phyloP scores from a whole-genome alignment of 495 filamentous ascomycete genomes.

The Aspergillus cristatus region DNA sequence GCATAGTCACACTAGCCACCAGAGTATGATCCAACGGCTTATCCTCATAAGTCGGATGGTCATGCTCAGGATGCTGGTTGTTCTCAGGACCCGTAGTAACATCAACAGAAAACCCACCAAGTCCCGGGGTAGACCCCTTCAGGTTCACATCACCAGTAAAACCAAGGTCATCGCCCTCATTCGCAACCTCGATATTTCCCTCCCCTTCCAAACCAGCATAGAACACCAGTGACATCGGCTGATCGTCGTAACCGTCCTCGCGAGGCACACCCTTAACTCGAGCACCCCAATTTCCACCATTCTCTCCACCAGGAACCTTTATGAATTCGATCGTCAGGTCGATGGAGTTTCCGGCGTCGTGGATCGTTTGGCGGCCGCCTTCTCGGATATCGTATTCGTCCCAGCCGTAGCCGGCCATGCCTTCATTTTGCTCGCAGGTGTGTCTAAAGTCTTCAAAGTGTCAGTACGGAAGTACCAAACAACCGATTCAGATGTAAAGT shows the following conservation, averaged over 20 bases:
- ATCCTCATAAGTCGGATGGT: constrained; percentile 55
- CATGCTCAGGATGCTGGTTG: constrained; percentile 52
- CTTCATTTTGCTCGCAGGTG: constrained; percentile 92
- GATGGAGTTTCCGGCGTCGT: constrained; percentile 76
- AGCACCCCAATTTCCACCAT: constrained; percentile 89
- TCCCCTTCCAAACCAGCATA: constrained; percentile 73
- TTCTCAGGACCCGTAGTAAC: constrained; percentile 58
- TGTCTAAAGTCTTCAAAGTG: constrained; percentile 64
- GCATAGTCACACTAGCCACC: constrained; percentile 60
- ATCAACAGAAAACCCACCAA: constrained; percentile 80
- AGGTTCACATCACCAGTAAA: constrained; percentile 67
- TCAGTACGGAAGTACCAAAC: constrained; percentile 1
- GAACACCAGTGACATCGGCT: constrained; percentile 72
- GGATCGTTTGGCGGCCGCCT: constrained; percentile 82
- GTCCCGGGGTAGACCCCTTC: constrained; percentile 57
- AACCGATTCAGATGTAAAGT: constrained; percentile 2
- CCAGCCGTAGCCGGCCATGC: constrained; percentile 95
- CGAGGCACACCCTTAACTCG: constrained; percentile 75
- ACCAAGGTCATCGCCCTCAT: constrained; percentile 45
- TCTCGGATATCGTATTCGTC: constrained; percentile 84
- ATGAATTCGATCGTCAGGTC: constrained; percentile 90
- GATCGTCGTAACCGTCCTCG: constrained; percentile 51
- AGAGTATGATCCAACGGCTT: constrained; percentile 70
- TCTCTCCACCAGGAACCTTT: constrained; percentile 78
- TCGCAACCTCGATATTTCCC: constrained; percentile 52